Base-by-base conservation (phyloP, 257 asterid genomes). In the Przewalskia tangutica region DNA sequence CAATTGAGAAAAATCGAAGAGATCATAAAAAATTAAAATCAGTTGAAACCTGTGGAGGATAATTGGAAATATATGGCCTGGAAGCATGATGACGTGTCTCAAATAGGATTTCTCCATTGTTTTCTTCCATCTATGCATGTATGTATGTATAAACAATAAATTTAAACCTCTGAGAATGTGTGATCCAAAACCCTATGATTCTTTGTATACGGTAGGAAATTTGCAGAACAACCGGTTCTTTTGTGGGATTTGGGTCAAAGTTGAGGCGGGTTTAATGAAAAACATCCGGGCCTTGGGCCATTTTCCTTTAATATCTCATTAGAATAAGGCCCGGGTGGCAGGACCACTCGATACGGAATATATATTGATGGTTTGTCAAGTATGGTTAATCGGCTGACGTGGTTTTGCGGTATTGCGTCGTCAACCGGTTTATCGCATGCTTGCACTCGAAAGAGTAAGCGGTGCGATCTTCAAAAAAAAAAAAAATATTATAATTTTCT, bases 11-110 rank as follows among this genome's bases (percentile, higher is more conserved):
- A 44, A 75, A 53, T 4, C 63, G 20, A 13, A 78, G 67, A 59
- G 40, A 40, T 40, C 77, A 71, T 81, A 51, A 34, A 56, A 71
- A 54, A 56, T 44, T 65, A 34, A 11, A 73, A 38, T 78, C 40
- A 71, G 40, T 71, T 20, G n/a, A 64, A 42, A 92, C 97, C 93
- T 85, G 84, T 77, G 97, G 97, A 77, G 98, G 99, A 82, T 93
- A 92, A 89, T 91, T 91, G 82, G 97, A 88, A 32, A 85, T 65
- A 87, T 85, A 90, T 82, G 94, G 95, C 63, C 90, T 86, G 59
- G 98, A 91, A 85, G 97, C 95, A 86, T 93, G 99, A 62, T 86
- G 93, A 58, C 93, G 91, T 81, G 94, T 87, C 89, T 91, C 97
- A 81, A 90, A 90, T 14, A 92, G 88, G 42, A 89, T 84, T 85